Evolutionary conservation across 2,329 filamentous ascomycete species (phyloP).

Genomic region (Alternaria dauci): DNA sequence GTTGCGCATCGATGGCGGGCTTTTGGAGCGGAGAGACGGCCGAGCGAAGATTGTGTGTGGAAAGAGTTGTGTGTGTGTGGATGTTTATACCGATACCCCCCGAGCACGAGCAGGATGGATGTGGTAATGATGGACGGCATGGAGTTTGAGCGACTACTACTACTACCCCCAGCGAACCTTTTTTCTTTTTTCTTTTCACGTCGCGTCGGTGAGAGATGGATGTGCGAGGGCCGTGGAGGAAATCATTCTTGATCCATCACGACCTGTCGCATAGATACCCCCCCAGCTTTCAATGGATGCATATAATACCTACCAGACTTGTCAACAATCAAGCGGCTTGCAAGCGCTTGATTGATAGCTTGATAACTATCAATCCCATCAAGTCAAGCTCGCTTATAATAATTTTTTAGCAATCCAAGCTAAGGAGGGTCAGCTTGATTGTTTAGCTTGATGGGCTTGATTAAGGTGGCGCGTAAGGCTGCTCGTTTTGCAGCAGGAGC

Average conservation of each 20-base stretch:
- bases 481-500: too few species aligned
- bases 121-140: conserved; percentile 11
- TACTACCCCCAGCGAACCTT: not conserved
- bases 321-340: not conserved
- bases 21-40: not conserved
- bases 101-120: not conserved
- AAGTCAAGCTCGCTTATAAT: not conserved
- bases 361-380: not conserved
- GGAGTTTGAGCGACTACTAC: conserved; percentile 7
- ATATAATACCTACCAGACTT: not conserved
- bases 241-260: conserved; percentile 26
- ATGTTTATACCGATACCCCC: conserved; percentile 8
- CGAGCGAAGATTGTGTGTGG: not conserved
- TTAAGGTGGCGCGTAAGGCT: too few species aligned
- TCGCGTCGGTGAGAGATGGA: conserved; percentile 14
- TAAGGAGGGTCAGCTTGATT: too few species aligned
- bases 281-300: conserved; percentile 27
- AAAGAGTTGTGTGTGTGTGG: not conserved
- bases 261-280: conserved; percentile 35
- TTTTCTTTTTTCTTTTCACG: conserved; percentile 4
- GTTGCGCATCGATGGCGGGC: not conserved
- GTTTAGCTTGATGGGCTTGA: too few species aligned
- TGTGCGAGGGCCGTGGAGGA: conserved; percentile 16
- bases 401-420: too few species aligned
- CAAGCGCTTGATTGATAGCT: not conserved